phyloP scores from a whole-genome alignment of 2,329 filamentous ascomycete species.

The Pseudopyrenochaeta lycopersici region DNA sequence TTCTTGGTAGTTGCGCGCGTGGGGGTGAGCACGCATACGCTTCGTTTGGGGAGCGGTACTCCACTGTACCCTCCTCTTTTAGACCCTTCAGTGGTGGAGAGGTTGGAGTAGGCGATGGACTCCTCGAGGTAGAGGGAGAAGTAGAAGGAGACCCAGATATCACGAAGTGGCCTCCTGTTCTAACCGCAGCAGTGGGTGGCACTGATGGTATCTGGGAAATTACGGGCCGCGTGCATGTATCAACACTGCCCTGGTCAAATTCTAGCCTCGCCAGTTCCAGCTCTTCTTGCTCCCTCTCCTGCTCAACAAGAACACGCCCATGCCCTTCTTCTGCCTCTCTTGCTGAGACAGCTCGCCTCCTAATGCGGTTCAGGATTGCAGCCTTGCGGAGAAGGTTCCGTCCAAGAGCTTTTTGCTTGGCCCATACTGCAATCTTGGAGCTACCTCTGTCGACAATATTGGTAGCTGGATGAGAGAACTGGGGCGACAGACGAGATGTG shows the following conservation, averaged over 20 bases:
- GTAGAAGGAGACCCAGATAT: constrained; percentile 22
- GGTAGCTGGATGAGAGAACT: constrained; percentile 74
- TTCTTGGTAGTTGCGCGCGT: constrained; percentile 23
- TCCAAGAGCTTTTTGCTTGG: constrained; percentile 58
- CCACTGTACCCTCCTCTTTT: constrained; percentile 7
- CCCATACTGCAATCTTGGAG: constrained; percentile 57
- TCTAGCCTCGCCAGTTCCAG: constrained; percentile 42
- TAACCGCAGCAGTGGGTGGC: constrained; percentile 21
- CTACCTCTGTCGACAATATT: constrained; percentile 72
- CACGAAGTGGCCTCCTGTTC: constrained; percentile 21
- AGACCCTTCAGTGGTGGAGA: constrained; percentile 11
- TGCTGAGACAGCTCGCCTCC: constrained; percentile 50
- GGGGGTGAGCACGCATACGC: constrained; percentile 36
- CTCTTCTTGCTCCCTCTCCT: constrained; percentile 42
- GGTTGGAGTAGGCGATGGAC: constrained; percentile 27
- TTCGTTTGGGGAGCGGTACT: constrained; percentile 43
- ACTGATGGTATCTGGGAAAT: constrained; percentile 18
- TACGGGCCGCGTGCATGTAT: constrained; percentile 42
- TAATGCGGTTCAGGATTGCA: constrained; percentile 71
- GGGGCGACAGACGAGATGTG: constrained; percentile 74
- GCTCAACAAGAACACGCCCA: constrained; percentile 32
- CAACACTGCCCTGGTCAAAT: constrained; percentile 41
- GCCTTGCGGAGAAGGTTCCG: constrained; percentile 68
- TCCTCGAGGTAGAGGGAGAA: constrained; percentile 26
- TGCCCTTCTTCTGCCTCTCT: constrained; percentile 25